Evolutionary conservation across 345 rosid genomes (phyloP).

Genomic region (Pseudoturritis turrita): DNA sequence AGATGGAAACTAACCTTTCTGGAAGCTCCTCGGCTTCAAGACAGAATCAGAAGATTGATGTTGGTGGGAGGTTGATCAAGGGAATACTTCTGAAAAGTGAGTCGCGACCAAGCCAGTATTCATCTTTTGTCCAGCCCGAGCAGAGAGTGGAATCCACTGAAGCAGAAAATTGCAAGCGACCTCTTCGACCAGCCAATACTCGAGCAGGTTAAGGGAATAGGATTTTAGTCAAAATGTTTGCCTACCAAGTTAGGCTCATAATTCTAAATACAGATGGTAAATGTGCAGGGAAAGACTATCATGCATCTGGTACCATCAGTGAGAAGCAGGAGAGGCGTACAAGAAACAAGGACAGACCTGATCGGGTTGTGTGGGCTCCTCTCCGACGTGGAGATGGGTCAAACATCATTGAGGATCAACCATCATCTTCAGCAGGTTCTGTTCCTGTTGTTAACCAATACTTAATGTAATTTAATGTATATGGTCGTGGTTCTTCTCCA

Average conservation of each 20-base stretch:
- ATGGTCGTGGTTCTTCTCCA: constrained; percentile 4
- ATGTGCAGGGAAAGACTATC: constrained; percentile 41
- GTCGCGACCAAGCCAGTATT: constrained; percentile 27
- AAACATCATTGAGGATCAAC: constrained; percentile 42
- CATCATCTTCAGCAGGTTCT: constrained; percentile 41
- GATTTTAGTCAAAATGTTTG: constrained; percentile 16
- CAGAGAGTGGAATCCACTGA: constrained; percentile 36
- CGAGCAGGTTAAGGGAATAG: constrained; percentile 32
- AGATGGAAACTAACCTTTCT: constrained; percentile 25
- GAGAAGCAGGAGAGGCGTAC: constrained; percentile 52
- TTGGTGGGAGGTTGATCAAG: constrained; percentile 50
- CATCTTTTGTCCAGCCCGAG: constrained; percentile 34
- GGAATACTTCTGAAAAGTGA: constrained; percentile 47
- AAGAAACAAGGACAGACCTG: constrained; percentile 68
- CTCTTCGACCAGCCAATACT: constrained; percentile 32
- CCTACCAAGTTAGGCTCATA: neutral
- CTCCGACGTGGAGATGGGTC: constrained; percentile 54
- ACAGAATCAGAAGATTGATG: constrained; percentile 40
- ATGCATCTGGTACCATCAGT: constrained; percentile 34
- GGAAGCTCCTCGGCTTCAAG: constrained; percentile 34
- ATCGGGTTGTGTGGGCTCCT: constrained; percentile 68
- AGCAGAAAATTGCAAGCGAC: constrained; percentile 36
- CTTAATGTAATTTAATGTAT: neutral
- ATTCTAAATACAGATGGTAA: constrained; percentile 33
- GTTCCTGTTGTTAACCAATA: neutral